Evolutionary conservation across 441 rosid species (phyloP).

Genomic region (Jatropha podagrica): DNA sequence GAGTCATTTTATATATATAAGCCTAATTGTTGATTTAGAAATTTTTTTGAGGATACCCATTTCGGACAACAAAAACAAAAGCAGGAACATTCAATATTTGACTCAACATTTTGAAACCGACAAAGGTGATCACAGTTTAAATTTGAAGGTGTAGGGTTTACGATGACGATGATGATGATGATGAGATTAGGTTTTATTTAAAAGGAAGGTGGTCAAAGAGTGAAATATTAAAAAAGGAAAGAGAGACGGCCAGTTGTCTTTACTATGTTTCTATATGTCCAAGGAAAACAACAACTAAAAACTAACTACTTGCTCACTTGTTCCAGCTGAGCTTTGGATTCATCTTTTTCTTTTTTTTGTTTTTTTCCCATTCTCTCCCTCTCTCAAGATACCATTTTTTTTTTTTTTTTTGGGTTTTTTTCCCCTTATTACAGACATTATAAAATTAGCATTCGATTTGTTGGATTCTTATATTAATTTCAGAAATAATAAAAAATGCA

Average conservation of each 20-base stretch:
- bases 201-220: slow-evolving; percentile 6
- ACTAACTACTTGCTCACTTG: neutral
- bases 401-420: neutral
- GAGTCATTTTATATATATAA: no score
- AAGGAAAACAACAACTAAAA: neutral
- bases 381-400: neutral
- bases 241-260: slow-evolving; percentile 15
- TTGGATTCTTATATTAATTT: no score
- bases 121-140: neutral
- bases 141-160: neutral
- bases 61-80: no score
- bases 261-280: slow-evolving; percentile 7
- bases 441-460: no score
- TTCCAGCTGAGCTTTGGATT: slow-evolving; percentile 6
- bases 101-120: neutral
- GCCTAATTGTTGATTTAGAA: no score
- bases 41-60: no score
- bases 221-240: neutral
- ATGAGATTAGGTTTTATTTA: no score
- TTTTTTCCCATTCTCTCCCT: neutral
- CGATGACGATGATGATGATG: no score
- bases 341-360: neutral
- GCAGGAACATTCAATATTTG: neutral
- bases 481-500: no score
- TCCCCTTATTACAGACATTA: no score